Evolutionary conservation across 169 alveolate genomes (phyloP), one percentile per base, ranked within the genome.

Genomic region (Eimeria sp.): DNA sequence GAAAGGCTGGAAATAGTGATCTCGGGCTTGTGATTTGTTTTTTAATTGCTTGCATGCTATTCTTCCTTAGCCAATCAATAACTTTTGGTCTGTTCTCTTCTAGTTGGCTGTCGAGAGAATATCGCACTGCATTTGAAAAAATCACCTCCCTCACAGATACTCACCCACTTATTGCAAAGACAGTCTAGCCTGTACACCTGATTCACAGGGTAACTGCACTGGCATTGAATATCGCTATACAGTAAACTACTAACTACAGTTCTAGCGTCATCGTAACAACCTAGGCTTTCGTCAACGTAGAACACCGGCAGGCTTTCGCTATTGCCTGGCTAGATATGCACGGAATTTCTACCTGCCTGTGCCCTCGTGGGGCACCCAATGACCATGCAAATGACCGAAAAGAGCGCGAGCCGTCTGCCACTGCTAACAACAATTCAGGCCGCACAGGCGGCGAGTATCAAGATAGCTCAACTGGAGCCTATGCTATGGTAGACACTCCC

Each of bases 351-450:
- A 85, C 93, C 52, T 85, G 93, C 62, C 66, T 85, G 58, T 85
- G 93, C 93, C 93, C 93, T n/a, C 80, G 80, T 25, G 93, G 93
- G 93, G 93, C 93, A 33, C 77, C 90, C 16, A 37, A 54, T 64
- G 93, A 60, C 13, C 78, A 85, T 60, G 43, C 93, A 62, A 40
- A 49, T 18, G 80, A 20, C 58, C 52, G 80, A 6, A 27, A 60
- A 40, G 66, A 62, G 93, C 90, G 56, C 23, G 76, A 62, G 6
- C 18, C 62, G 30, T 33, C 93, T 4, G 20, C n/a, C 72, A 30
- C 10, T 33, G 66, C 93, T 9, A 62, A 60, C 66, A 40, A 64
- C 82, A 64, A 37, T 62, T 25, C 14, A 64, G 72, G 40, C 72
- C 93, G 62, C 33, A 49, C 80, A 23, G 77, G 93, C 16, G 46